Base-by-base conservation (phyloP, 2,329 filamentous ascomycete genomes). In the Dactylonectria macrodidyma region DNA sequence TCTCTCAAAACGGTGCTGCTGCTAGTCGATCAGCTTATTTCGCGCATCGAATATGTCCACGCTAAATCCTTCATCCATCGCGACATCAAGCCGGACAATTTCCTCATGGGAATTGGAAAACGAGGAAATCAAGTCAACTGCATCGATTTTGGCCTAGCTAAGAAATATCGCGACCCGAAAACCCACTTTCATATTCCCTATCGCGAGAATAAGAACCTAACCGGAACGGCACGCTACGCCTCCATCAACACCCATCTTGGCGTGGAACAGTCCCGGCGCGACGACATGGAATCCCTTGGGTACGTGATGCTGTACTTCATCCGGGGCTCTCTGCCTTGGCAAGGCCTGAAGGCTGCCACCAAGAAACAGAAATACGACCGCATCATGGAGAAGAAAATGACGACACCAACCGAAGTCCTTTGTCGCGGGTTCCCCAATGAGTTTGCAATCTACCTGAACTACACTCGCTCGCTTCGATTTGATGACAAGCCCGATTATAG, bases 351-450 rank as follows among this genome's bases (percentile, higher is more conserved):
- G 90, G 95, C 95, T 86, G 95, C 95, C 76, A 98, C 95, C 74
- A 98, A 98, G 91, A 98, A 98, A 91, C 95, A 98, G 87, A 99
- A 99, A 88, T 98, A 99, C 81, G 96, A 99, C 85, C 91, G 95
- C 74, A 99, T 99, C 86, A 98, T 98, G 95, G 96, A 99, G 89
- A 99, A 99, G 92, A 99, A 99, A 94, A 98, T 98, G 96, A 99
- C 96, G 14, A 99, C 96, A 3, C 95, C 96, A 10, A 98, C 95
- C 76, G 95, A 99, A 85, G 95, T 98, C 57, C 93, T 99, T 55
- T 99, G 96, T 91, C 95, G 95, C 82, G 96, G 96, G 75, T 98
- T 99, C 88, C 96, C 96, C 77, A 98, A 98, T 84, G 96, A 99
- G 86, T 99, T 99, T 78, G 95, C 95, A 86, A 98, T 98, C 84